phyloP scores from a whole-genome alignment of 805 yeast genomes.

The Barnettozyma californica region DNA sequence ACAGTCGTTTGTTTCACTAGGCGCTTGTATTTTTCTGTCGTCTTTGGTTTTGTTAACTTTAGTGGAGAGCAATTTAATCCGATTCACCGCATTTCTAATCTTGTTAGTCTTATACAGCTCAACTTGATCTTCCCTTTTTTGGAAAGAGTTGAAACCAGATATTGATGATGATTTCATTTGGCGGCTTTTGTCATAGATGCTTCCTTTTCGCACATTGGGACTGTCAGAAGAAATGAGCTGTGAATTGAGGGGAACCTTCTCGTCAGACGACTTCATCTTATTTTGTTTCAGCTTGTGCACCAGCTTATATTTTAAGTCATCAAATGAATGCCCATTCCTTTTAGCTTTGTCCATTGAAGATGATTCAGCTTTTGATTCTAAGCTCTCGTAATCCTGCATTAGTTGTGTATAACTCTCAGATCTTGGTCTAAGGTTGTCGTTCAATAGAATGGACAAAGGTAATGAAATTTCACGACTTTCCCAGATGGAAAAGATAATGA shows the following conservation, averaged over 20 bases:
- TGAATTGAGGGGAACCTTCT: constrained; percentile 7
- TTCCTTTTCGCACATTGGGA: constrained; percentile 1
- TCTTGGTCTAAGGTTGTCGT: constrained; percentile 8
- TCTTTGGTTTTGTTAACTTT: constrained; percentile 1
- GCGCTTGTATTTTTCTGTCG: not conserved
- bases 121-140: not conserved
- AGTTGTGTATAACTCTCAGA: constrained; percentile 16
- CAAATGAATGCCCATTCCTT: constrained; percentile 2
- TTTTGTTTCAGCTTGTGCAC: constrained; percentile 18
- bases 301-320: constrained; percentile 13
- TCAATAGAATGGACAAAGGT: constrained; percentile 10
- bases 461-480: constrained; percentile 4
- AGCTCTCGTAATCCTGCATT: not conserved
- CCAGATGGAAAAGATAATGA: constrained; percentile 28
- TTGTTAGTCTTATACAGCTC: constrained; percentile 5
- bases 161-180: not conserved
- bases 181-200: not conserved
- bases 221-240: not conserved
- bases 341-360: not conserved
- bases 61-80: constrained; percentile 3
- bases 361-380: constrained; percentile 1
- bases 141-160: not conserved
- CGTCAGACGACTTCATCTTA: constrained; percentile 11
- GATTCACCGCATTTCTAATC: constrained; percentile 1
- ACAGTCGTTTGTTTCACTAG: constrained; percentile 26